Base-by-base conservation (phyloP, 495 filamentous ascomycete species). In the Immersiella caudata region DNA sequence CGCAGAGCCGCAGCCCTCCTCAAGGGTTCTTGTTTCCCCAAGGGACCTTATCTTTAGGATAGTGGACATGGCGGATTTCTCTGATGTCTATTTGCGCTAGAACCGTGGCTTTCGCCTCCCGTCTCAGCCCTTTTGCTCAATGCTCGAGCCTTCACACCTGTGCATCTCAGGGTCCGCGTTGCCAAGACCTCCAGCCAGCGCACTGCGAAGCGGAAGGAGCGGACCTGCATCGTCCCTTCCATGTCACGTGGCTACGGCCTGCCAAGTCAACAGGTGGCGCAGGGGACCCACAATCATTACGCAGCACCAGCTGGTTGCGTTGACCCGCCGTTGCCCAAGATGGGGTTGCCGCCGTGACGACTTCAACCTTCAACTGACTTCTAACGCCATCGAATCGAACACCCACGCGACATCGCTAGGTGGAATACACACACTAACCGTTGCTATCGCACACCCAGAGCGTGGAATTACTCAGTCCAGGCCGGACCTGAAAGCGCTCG, bases 181-280 rank as follows among this genome's bases (percentile, higher is more conserved):
- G 40, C 40, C 40, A 46, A 46, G 40, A 46, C 40, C 33, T 6
- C 33, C 5, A 36, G 33, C 12, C 33, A 36, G 51, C 51, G n/a
- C n/a, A 11, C n/a, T 11, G 24, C 51, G 20, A 25, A 16, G 21
- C 11, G 21, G 54, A n/a, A 22, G 21, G 52, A 55, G 52, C 52
- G 52, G 52, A 55, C 52, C 52, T 55, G 54, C 54, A 18, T 57
- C 54, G n/a, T 14, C 4, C 12, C 26, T 55, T 22, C 54, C 11
- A 24, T 18, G 20, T 22, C 54, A 57, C 54, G 54, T 57, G 54
- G 16, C 40, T 46, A 46, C 14, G 16, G 8, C 20, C 5, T 57
- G 54, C 54, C 54, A 57, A 57, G 54, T 18, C 40, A 46, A 46
- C 40, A 24, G 21, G 22, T 57, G 54, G 26, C 54, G 54, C 54